phyloP scores from a whole-genome alignment of 2,329 filamentous ascomycete species.

The Fusarium neocosmosporiellum region DNA sequence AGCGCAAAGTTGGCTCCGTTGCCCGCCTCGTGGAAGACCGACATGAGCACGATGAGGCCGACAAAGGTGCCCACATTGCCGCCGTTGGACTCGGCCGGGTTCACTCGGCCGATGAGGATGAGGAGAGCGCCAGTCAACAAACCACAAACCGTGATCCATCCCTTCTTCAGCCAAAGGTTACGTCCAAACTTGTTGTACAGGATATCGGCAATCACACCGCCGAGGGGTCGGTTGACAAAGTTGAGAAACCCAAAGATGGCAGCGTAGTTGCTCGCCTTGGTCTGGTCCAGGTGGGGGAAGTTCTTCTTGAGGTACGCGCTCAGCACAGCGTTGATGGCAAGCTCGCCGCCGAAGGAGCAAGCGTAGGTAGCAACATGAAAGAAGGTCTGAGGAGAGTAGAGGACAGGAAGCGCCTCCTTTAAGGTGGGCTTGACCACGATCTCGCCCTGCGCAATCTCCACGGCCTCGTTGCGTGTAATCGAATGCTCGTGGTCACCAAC shows the following conservation, averaged over 20 bases:
- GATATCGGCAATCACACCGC: conserved; percentile 67
- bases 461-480: conserved; percentile 61
- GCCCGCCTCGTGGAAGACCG: conserved; percentile 84
- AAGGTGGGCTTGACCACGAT: conserved; percentile 67
- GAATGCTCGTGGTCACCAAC: conserved; percentile 58
- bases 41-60: conserved; percentile 80
- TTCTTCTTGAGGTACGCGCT: conserved; percentile 69
- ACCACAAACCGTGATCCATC: conserved; percentile 67
- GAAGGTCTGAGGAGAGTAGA: conserved; percentile 65
- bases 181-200: conserved; percentile 55
- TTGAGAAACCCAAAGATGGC: conserved; percentile 82
- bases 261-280: conserved; percentile 70
- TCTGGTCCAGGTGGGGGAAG: conserved; percentile 68
- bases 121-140: conserved; percentile 68
- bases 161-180: conserved; percentile 52
- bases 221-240: conserved; percentile 73
- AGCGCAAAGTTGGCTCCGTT: conserved; percentile 91
- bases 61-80: conserved; percentile 69
- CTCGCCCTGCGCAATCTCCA: conserved; percentile 66
- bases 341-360: conserved; percentile 72
- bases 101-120: conserved; percentile 71
- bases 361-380: conserved; percentile 68
- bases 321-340: conserved; percentile 71
- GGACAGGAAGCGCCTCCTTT: conserved; percentile 57
- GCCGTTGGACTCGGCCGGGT: conserved; percentile 66